A percentile compares a stretch with the other conserved stretches of the same genome.
phyloP scores from a whole-genome alignment of 1,139 yeast species.

The Taphrina flavorubra region DNA sequence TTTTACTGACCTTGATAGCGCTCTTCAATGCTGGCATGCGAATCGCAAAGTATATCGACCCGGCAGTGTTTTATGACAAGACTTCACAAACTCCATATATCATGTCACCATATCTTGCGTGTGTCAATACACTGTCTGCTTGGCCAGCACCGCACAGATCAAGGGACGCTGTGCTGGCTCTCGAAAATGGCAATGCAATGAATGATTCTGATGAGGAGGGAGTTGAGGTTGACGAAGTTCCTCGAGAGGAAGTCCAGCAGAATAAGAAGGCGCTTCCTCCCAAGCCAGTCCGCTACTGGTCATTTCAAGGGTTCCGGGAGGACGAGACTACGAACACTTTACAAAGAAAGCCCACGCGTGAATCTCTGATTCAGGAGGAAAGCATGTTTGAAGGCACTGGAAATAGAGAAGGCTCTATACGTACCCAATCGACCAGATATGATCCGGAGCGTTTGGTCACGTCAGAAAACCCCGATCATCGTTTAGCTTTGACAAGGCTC shows the following conservation, averaged over 20 bases:
- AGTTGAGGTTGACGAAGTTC: constrained; percentile 31
- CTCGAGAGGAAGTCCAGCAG: constrained; percentile 29
- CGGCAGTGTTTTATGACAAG: constrained; percentile 43
- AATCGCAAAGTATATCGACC: constrained; percentile 43
- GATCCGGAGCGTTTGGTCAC: constrained; percentile 24
- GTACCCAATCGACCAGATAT: constrained; percentile 21
- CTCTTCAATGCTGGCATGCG: constrained; percentile 43
- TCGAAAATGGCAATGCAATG: constrained; percentile 28
- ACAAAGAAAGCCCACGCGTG: constrained; percentile 23
- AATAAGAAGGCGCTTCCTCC: constrained; percentile 7
- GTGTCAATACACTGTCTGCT: constrained; percentile 43
- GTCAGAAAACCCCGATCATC: constrained; percentile 17
- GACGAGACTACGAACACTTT: constrained; percentile 26
- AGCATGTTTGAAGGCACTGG: background rate
- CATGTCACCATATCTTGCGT: constrained; percentile 44
- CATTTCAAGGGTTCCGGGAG: constrained; percentile 41
- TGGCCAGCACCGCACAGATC: constrained; percentile 43
- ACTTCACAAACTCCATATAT: constrained; percentile 37
- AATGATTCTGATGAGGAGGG: constrained; percentile 36
- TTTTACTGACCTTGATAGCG: constrained; percentile 23
- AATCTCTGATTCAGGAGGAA: constrained; percentile 1
- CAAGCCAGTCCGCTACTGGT: constrained; percentile 41
- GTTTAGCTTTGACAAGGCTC: constrained; percentile 21
- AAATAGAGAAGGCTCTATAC: constrained; percentile 16
- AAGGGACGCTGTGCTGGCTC: constrained; percentile 42